Evolutionary conservation across 192 early-diverging fungal genomes (phyloP).

Genomic region (Coemansia sp.): DNA sequence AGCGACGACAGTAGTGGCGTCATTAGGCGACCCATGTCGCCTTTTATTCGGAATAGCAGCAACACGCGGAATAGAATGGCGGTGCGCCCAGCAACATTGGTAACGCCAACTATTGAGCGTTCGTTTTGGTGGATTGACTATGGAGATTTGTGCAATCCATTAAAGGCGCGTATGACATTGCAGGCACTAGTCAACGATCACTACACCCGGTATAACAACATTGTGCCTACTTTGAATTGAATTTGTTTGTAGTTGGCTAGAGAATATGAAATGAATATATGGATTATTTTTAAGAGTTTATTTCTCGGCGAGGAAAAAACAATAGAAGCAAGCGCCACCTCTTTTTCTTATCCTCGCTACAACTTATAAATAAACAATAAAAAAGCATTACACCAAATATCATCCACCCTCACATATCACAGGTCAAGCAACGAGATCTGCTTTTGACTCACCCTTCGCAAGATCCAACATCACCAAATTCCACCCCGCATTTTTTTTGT

Average conservation of each 20-base stretch:
- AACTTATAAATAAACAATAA: too few relatives aligned
- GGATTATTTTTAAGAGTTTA: too few relatives aligned
- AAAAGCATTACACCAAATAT: too few relatives aligned
- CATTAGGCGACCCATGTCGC: slow-evolving; percentile 12
- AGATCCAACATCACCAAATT: too few relatives aligned
- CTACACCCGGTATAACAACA: background rate
- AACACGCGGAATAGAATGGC: background rate
- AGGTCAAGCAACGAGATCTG: too few relatives aligned
- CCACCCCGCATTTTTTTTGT: background rate
- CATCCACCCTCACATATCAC: too few relatives aligned
- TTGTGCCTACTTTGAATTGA: slow-evolving; percentile 1
- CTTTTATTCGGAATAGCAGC: slow-evolving; percentile 11
- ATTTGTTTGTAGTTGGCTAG: too few relatives aligned
- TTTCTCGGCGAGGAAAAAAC: too few relatives aligned
- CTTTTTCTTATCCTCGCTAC: too few relatives aligned
- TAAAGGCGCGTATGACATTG: slow-evolving; percentile 28
- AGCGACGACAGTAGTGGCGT: background rate
- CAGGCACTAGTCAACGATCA: slow-evolving; percentile 18
- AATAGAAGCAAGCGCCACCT: too few relatives aligned
- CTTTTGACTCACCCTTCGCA: too few relatives aligned
- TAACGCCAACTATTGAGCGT: slow-evolving; percentile 2
- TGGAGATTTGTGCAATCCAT: slow-evolving; percentile 45
- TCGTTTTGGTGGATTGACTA: slow-evolving; percentile 57
- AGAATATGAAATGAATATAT: too few relatives aligned
- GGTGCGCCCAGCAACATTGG: slow-evolving; percentile 11